Base-by-base conservation (phyloP, 805 yeast species). In the Candida cerambycidarum region DNA sequence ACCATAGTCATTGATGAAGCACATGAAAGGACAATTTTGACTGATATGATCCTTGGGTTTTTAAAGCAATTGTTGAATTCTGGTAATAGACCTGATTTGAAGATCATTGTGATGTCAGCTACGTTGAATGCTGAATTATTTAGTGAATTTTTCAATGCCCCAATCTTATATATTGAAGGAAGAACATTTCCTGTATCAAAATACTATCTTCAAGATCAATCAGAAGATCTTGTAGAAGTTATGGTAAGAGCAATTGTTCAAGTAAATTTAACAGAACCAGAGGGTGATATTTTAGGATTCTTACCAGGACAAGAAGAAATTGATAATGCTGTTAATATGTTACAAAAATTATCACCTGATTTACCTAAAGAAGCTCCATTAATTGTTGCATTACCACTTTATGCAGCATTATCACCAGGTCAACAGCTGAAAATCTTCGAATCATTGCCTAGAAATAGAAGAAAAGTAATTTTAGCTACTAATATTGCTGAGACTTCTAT, bases 401-500 rank as follows among this genome's bases (percentile, higher is more conserved):
- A 93, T 62, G 99, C 99, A 0, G 95, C 98, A 0, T 74, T 93
- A 39, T 85, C 97, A 1, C 95, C 96, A 12, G 71, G 73, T 3
- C 84, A 83, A 49, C 99, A 93, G 59, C 78, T 83, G 56, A 73
- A 76, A 50, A 92, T 89, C n/a, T 93, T 93, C 53, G 71, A 76
- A 15, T 78, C 80, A 16, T 63, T 85, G 1, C 76, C 81, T 24
- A 65, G 75, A n/a, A 73, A 82, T 54, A 79, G 79, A 55, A 76
- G 99, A 51, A 93, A 93, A 59, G 83, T 93, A 32, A 86, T 93
- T 21, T 65, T 93, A 44, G 89, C 98, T 6, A 93, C 99, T 1
- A 93, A 93, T 59, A 89, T 93, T 53, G 99, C 99, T 0, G 99
- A 93, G 68, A 93, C 99, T 0, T 93, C 99, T 23, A 82, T 93